These are phyloP conservation scores for Oxyria digyna DNA, from an alignment of 148 eudicot species.

Conservation along the genomic window DNA sequence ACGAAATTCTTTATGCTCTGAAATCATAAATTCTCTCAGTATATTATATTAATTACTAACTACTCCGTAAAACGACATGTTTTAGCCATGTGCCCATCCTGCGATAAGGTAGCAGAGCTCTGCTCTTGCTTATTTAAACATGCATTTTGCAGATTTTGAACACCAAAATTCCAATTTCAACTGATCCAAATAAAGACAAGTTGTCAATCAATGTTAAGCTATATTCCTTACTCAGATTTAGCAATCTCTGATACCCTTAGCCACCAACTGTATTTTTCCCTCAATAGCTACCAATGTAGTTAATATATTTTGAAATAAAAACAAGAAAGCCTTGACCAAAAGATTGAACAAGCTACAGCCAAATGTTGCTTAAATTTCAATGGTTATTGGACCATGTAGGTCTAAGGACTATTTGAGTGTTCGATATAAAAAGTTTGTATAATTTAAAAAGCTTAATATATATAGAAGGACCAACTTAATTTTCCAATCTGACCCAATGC, in stretches of 20 bases:
- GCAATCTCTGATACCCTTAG: background rate
- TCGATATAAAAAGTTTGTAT: no score
- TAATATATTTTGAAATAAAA: background rate
- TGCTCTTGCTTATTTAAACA: background rate
- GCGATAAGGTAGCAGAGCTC: background rate
- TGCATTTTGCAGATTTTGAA: background rate
- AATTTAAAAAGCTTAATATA: no score
- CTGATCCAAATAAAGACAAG: background rate
- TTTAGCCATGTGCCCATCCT: background rate
- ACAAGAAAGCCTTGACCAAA: background rate
- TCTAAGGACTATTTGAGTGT: no score
- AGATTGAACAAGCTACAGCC: background rate
- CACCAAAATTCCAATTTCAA: constrained; percentile 4
- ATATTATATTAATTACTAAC: background rate
- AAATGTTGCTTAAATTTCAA: background rate
- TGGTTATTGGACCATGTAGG: no score
- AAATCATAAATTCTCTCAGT: constrained; percentile 6
- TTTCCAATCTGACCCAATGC: no score
- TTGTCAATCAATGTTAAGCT: background rate
- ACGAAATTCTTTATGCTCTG: constrained; percentile 3
- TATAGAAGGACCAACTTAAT: no score
- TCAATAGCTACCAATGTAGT: background rate
- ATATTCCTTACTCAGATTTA: background rate
- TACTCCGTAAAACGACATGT: background rate
- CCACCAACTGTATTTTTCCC: constrained; percentile 5